Evolutionary conservation across 2,329 filamentous ascomycete genomes (phyloP).

Genomic region (Hypoxylon sp.): DNA sequence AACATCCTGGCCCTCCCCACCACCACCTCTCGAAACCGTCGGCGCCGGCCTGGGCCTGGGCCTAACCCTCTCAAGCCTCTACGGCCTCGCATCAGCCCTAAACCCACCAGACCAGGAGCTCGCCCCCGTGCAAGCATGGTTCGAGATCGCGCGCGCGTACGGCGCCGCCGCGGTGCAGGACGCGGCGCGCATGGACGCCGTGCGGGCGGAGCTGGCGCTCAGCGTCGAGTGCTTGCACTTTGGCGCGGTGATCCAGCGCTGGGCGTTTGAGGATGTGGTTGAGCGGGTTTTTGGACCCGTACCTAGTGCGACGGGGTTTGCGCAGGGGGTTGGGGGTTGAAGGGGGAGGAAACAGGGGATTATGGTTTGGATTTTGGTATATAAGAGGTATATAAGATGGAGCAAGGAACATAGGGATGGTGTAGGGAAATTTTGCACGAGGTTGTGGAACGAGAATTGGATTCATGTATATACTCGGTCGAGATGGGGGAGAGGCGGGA

Average conservation of each 20-base stretch:
- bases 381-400: neutral
- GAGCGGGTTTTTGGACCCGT: constrained; percentile 56
- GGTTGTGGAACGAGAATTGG: neutral
- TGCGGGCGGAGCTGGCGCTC: constrained; percentile 60
- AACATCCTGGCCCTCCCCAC: constrained; percentile 41
- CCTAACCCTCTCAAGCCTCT: constrained; percentile 61
- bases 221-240: constrained; percentile 64
- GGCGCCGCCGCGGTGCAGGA: constrained; percentile 58
- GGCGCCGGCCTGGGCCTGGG: constrained; percentile 36
- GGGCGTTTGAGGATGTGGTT: constrained; percentile 64
- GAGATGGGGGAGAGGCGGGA: no score
- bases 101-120: constrained; percentile 62
- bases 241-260: constrained; percentile 64
- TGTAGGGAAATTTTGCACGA: neutral
- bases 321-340: neutral
- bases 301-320: neutral
- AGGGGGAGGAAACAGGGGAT: neutral
- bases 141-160: constrained; percentile 64
- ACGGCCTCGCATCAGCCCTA: constrained; percentile 62
- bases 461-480: neutral
- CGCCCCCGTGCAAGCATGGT: constrained; percentile 69
- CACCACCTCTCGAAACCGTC: constrained; percentile 35
- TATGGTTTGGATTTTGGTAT: neutral
- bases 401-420: no score
- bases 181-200: constrained; percentile 53